phyloP scores from a whole-genome alignment of 306 rosid genomes.

The Trifolium dubium region DNA sequence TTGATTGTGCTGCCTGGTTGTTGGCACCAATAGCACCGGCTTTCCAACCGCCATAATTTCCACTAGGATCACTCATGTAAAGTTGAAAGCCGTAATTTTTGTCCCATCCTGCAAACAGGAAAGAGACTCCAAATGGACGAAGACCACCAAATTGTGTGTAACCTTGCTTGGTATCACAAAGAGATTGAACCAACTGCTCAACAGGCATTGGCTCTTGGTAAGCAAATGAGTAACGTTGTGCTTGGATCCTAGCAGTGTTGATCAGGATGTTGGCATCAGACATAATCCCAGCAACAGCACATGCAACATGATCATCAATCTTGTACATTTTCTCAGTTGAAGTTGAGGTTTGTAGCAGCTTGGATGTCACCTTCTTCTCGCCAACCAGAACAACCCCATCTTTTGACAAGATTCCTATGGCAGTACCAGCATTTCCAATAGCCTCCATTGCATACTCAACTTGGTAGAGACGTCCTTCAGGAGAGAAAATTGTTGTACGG shows the following conservation, averaged over 20 bases:
- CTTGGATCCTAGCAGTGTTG: constrained; percentile 60
- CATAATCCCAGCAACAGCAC: constrained; percentile 63
- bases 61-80: constrained; percentile 65
- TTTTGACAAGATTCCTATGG: constrained; percentile 60
- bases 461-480: constrained; percentile 63
- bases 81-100: constrained; percentile 58
- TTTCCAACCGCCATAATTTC: constrained; percentile 63
- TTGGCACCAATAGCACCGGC: constrained; percentile 60
- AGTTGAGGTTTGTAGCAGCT: constrained; percentile 59
- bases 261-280: constrained; percentile 61
- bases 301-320: constrained; percentile 61
- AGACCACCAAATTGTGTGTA: constrained; percentile 62
- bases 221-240: constrained; percentile 53
- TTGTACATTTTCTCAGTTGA: constrained; percentile 64
- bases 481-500: constrained; percentile 62
- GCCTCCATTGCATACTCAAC: constrained; percentile 66
- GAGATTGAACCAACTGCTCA: constrained; percentile 60
- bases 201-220: constrained; percentile 67
- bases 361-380: constrained; percentile 61
- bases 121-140: constrained; percentile 56
- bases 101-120: constrained; percentile 63
- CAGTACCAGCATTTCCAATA: constrained; percentile 60
- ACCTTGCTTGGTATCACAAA: constrained; percentile 60
- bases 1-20: constrained; percentile 58
- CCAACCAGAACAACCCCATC: constrained; percentile 58